Evolutionary conservation across 1,284 basidiomycete genomes (phyloP).

Genomic region (Amylostereum areolatum): DNA sequence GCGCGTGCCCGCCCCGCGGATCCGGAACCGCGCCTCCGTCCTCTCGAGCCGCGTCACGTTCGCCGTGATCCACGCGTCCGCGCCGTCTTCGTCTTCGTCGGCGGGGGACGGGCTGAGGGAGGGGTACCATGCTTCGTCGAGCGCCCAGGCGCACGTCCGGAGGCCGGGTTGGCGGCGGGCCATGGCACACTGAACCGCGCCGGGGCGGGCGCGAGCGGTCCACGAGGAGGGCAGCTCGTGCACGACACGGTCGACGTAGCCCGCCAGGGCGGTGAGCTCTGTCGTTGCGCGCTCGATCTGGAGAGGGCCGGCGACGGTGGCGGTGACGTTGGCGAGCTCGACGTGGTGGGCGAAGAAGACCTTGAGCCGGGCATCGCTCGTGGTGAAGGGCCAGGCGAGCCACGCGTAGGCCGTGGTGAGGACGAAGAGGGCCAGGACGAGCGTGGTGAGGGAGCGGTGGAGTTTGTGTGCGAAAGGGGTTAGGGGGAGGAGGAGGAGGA

Average conservation of each 20-base stretch:
- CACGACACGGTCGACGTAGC: constrained; percentile 40
- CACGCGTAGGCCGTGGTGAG: constrained; percentile 39
- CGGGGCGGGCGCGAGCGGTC: constrained; percentile 18
- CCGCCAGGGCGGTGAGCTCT: constrained; percentile 38
- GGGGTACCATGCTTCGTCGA: constrained; percentile 24
- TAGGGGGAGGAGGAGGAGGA: constrained; percentile 52
- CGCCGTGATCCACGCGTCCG: constrained; percentile 21
- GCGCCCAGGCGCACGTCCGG: constrained; percentile 32
- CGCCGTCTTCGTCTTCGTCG: not conserved
- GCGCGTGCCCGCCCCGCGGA: constrained; percentile 56
- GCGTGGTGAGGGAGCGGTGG: constrained; percentile 37
- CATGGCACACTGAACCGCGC: constrained; percentile 6
- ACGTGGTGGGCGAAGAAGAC: constrained; percentile 62
- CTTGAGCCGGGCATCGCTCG: constrained; percentile 52
- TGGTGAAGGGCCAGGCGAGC: constrained; percentile 54
- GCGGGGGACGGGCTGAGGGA: constrained; percentile 14
- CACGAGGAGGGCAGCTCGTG: constrained; percentile 49
- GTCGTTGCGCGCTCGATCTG: constrained; percentile 25
- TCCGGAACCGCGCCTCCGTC: constrained; percentile 34
- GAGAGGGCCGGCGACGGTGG: constrained; percentile 6
- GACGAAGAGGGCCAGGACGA: constrained; percentile 38
- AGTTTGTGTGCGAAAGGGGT: constrained; percentile 57
- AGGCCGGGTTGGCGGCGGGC: constrained; percentile 10
- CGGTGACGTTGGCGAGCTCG: constrained; percentile 28
- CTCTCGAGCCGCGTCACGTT: constrained; percentile 15